Evolutionary conservation across 2,329 filamentous ascomycete genomes (phyloP).

Genomic region (Nannizziopsis barbatae): DNA sequence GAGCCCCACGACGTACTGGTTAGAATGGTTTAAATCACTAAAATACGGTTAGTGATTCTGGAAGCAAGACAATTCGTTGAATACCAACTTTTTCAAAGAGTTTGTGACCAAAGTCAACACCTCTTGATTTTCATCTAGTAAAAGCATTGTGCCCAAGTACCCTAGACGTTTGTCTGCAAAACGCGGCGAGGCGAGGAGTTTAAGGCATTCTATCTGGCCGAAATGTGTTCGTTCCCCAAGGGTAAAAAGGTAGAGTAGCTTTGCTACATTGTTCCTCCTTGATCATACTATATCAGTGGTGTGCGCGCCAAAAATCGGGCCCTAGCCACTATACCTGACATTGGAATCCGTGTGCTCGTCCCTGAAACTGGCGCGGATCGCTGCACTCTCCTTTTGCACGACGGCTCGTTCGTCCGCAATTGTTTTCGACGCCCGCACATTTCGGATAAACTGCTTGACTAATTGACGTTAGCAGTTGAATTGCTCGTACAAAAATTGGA

Average conservation of each 20-base stretch:
- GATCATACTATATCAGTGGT: constrained; percentile 7
- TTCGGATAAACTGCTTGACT: constrained; percentile 99
- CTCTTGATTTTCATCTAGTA: constrained; percentile 97
- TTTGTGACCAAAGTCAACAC: constrained; percentile 95
- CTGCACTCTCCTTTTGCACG: constrained; percentile 96
- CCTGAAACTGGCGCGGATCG: constrained; percentile 92
- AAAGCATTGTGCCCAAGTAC: constrained; percentile 87
- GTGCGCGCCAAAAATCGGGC: background rate
- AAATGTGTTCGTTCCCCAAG: constrained; percentile 96
- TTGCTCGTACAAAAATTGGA: constrained; percentile 19
- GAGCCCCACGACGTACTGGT: constrained; percentile 95
- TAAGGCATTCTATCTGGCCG: constrained; percentile 97
- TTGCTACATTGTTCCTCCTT: constrained; percentile 97
- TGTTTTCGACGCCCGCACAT: constrained; percentile 95
- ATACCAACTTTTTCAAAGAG: constrained; percentile 83
- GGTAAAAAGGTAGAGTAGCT: constrained; percentile 95
- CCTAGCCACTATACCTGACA: constrained; percentile 55
- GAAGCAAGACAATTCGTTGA: background rate
- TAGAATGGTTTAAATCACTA: constrained; percentile 91
- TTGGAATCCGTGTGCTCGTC: constrained; percentile 91
- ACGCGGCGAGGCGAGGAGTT: constrained; percentile 87
- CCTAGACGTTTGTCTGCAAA: constrained; percentile 96
- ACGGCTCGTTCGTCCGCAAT: constrained; percentile 97
- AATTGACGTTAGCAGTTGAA: constrained; percentile 60
- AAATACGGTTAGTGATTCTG: background rate